A percentile compares a stretch with the other conserved stretches of the same genome.
Evolutionary conservation across 495 filamentous ascomycete genomes (phyloP).

Genomic region (Talaromyces wortmannii): DNA sequence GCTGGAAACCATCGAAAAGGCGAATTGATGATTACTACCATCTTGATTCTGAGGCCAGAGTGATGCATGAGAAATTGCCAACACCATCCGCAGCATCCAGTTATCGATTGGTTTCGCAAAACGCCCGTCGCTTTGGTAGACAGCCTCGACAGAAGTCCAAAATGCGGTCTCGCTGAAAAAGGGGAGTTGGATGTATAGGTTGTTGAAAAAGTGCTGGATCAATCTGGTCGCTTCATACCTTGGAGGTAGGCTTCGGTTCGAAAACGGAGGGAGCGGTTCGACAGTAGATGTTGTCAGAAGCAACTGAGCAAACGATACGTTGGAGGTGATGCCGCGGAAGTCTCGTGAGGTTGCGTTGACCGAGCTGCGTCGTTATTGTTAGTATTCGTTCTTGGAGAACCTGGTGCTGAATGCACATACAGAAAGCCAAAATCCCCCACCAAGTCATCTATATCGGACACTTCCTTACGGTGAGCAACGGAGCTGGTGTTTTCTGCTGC

Average conservation of each 20-base stretch:
- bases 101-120: constrained; percentile 66
- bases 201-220: constrained; percentile 76
- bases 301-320: constrained; percentile 80
- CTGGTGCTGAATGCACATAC: constrained; percentile 29
- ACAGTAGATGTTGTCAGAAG: constrained; percentile 67
- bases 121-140: constrained; percentile 60
- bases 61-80: constrained; percentile 70
- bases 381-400: neutral
- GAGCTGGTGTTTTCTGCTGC: constrained; percentile 31
- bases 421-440: constrained; percentile 79
- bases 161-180: constrained; percentile 70
- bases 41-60: constrained; percentile 55
- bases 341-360: constrained; percentile 89
- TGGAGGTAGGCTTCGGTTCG: constrained; percentile 54
- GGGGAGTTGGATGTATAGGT: constrained; percentile 71
- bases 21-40: constrained; percentile 58
- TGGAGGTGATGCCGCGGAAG: constrained; percentile 77
- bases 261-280: constrained; percentile 51
- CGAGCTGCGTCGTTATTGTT: constrained; percentile 44
- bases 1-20: constrained; percentile 56
- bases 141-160: constrained; percentile 66
- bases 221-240: constrained; percentile 56
- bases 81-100: constrained; percentile 82
- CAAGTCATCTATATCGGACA: constrained; percentile 70
- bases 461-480: constrained; percentile 44